phyloP scores from a whole-genome alignment of 345 rosid species.

The Combretum micranthum region DNA sequence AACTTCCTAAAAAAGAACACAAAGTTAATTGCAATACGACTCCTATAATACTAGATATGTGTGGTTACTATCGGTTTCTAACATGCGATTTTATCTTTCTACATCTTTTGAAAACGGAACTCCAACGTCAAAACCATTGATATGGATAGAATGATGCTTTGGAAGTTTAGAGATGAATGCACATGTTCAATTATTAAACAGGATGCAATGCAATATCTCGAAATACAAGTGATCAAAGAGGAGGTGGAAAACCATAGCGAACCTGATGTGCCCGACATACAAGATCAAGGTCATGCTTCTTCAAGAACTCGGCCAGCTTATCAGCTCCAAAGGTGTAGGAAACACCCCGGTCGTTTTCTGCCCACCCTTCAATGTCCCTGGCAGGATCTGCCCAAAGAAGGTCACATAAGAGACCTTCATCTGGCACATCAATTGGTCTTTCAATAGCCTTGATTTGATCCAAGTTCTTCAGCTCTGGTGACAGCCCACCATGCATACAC shows the following conservation, averaged over 20 bases:
- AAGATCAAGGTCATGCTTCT: constrained; percentile 42
- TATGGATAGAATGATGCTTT: too few species aligned
- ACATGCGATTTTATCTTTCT: too few species aligned
- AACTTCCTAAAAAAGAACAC: too few species aligned
- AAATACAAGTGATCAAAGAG: not conserved
- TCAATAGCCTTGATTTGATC: constrained; percentile 32
- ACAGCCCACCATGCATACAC: constrained; percentile 44
- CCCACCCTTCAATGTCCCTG: constrained; percentile 35
- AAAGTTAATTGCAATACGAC: too few species aligned
- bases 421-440: constrained; percentile 41
- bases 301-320: constrained; percentile 35
- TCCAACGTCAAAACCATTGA: too few species aligned
- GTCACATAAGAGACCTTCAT: constrained; percentile 41
- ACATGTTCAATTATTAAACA: too few species aligned
- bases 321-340: constrained; percentile 47
- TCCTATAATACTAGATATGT: too few species aligned
- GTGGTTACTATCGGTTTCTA: too few species aligned
- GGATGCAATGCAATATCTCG: not conserved
- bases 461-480: constrained; percentile 30
- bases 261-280: constrained; percentile 49
- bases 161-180: too few species aligned
- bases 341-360: constrained; percentile 46
- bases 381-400: constrained; percentile 51
- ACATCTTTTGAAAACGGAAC: too few species aligned
- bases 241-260: not conserved